phyloP scores from a whole-genome alignment of 257 asterid genomes.

The Fraxinus excelsior region DNA sequence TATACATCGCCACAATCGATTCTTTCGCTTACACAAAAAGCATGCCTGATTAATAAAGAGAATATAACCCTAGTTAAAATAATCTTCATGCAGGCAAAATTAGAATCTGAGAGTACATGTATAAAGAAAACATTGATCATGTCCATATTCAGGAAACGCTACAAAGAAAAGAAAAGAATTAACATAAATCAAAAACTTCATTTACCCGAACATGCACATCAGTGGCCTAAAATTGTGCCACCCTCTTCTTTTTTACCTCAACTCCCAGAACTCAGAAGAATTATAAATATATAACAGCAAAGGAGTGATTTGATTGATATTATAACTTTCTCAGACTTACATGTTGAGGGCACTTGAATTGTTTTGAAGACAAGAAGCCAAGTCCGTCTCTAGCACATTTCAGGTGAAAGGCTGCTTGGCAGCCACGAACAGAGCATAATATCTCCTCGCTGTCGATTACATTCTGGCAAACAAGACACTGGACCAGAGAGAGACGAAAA shows the following conservation, averaged over 20 bases:
- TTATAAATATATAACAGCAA: background rate
- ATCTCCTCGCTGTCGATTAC: conserved; percentile 51
- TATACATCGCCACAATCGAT: conserved; percentile 72
- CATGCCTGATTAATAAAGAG: conserved; percentile 62
- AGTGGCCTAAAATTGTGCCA: background rate
- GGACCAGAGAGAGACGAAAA: conserved; percentile 49
- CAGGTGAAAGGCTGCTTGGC: conserved; percentile 62
- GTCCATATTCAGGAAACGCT: conserved; percentile 17
- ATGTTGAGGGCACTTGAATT: conserved; percentile 90
- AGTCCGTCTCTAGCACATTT: conserved; percentile 57
- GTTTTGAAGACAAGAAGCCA: conserved; percentile 56
- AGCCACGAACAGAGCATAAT: conserved; percentile 64
- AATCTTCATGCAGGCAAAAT: conserved; percentile 12
- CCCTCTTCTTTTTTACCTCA: background rate
- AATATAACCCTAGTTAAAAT: conserved; percentile 22
- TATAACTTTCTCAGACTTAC: conserved; percentile 47
- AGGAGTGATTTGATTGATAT: background rate
- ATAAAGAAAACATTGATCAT: background rate
- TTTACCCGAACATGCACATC: background rate
- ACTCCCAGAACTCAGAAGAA: background rate
- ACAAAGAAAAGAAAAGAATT: conserved; percentile 17
- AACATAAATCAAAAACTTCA: conserved; percentile 13
- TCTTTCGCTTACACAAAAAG: conserved; percentile 70
- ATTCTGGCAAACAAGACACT: conserved; percentile 66
- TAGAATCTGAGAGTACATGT: conserved; percentile 1